Evolutionary conservation across 176 grass and related monocot genomes (phyloP).

Genomic region (Cenchrus americanus): DNA sequence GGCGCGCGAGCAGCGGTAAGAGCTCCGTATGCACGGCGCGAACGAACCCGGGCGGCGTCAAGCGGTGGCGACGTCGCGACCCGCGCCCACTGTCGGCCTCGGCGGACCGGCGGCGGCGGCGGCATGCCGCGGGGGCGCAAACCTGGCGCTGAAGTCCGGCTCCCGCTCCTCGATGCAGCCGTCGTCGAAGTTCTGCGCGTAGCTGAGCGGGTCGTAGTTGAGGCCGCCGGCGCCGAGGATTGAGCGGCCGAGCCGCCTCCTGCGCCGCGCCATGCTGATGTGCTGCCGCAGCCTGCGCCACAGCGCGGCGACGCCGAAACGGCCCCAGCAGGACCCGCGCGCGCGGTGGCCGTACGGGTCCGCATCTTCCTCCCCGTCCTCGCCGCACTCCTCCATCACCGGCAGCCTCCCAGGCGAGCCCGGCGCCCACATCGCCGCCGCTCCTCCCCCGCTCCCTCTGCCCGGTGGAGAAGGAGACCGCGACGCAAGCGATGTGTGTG

Average conservation of each 20-base stretch:
- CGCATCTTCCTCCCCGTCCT: slow-evolving; percentile 18
- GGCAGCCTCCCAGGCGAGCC: slow-evolving; percentile 52
- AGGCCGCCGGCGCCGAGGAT: slow-evolving; percentile 55
- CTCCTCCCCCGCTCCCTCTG: neutral
- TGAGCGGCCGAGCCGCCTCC: slow-evolving; percentile 47
- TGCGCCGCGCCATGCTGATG: slow-evolving; percentile 37
- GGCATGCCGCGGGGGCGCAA: slow-evolving; percentile 51
- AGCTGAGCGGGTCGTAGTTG: slow-evolving; percentile 86
- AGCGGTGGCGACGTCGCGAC: neutral
- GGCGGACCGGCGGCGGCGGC: neutral
- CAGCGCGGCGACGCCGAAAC: slow-evolving; percentile 48
- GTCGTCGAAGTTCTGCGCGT: slow-evolving; percentile 78
- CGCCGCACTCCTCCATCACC: slow-evolving; percentile 35
- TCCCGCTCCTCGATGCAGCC: slow-evolving; percentile 39
- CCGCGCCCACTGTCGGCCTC: no score
- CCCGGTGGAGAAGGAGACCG: neutral
- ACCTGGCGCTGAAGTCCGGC: slow-evolving; percentile 63
- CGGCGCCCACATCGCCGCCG: slow-evolving; percentile 43
- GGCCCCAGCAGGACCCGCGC: slow-evolving; percentile 64
- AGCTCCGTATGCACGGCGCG: neutral
- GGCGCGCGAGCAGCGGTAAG: neutral
- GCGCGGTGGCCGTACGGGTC: slow-evolving; percentile 15
- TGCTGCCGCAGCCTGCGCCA: slow-evolving; percentile 62
- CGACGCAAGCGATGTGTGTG: slow-evolving; percentile 8
- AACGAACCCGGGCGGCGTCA: neutral